These are phyloP conservation scores for Chondrostereum purpureum DNA, from an alignment of 1,284 basidiomycete species.

Conservation along the genomic window DNA sequence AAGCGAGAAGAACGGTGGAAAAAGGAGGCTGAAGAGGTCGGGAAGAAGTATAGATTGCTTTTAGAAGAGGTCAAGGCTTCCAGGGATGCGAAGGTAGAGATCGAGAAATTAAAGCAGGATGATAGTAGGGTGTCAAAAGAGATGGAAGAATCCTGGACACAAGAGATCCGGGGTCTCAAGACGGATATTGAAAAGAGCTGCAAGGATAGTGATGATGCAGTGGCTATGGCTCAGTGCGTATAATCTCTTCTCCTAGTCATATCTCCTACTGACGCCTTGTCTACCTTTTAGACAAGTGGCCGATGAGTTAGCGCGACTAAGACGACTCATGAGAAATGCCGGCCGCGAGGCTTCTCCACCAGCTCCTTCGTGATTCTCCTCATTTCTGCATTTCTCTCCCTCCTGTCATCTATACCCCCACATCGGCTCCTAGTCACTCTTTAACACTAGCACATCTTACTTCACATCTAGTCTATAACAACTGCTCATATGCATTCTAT, in stretches of 20 bases:
- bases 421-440: not conserved
- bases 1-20: slow-evolving; percentile 61
- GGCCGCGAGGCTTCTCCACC: slow-evolving; percentile 14
- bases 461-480: too few relatives aligned
- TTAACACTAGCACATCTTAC: too few relatives aligned
- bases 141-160: slow-evolving; percentile 30
- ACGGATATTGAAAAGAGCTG: slow-evolving; percentile 47
- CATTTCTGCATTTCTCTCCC: not conserved
- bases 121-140: slow-evolving; percentile 37
- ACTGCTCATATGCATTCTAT: too few relatives aligned
- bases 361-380: not conserved
- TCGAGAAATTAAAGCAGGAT: slow-evolving; percentile 36
- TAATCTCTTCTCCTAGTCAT: slow-evolving; percentile 3
- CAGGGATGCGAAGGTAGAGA: slow-evolving; percentile 32
- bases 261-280: slow-evolving; percentile 14
- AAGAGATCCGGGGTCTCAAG: slow-evolving; percentile 37
- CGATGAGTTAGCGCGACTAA: slow-evolving; percentile 55
- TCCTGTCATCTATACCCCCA: not conserved
- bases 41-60: slow-evolving; percentile 57
- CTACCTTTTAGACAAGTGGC: slow-evolving; percentile 40
- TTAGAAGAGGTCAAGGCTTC: slow-evolving; percentile 52
- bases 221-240: slow-evolving; percentile 55
- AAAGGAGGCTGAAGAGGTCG: slow-evolving; percentile 55
- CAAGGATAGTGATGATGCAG: slow-evolving; percentile 48
- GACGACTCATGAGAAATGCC: slow-evolving; percentile 59